Conservation (phyloP, 192 early-diverging fungal genomes). For the Funneliformis geosporum region DNA sequence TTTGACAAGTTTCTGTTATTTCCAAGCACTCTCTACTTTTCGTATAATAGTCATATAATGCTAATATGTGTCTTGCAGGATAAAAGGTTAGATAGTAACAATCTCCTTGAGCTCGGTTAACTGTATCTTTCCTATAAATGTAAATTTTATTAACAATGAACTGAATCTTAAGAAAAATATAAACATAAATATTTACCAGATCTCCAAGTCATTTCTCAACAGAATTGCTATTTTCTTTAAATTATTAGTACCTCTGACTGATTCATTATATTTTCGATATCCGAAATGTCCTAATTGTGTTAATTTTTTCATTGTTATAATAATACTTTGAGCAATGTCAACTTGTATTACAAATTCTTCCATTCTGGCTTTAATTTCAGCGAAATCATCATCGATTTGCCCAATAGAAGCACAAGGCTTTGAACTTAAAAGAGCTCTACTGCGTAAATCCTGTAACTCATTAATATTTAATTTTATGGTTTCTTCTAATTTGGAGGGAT, state of each 20-base stretch:
- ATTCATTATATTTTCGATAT: slow-evolving; percentile 27
- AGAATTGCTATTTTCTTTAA: not conserved
- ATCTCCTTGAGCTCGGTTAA: not conserved
- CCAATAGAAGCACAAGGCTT: slow-evolving; percentile 1
- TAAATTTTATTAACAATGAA: not conserved
- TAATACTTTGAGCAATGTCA: slow-evolving; percentile 27
- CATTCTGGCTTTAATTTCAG: not conserved
- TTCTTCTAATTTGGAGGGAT: not conserved
- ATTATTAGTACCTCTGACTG: not conserved
- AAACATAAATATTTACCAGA: not conserved
- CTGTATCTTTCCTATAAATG: slow-evolving; percentile 8
- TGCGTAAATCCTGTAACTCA: slow-evolving; percentile 33
- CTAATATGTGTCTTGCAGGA: slow-evolving; percentile 12
- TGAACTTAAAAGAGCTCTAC: slow-evolving; percentile 30
- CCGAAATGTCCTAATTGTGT: slow-evolving; percentile 34
- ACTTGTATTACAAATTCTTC: slow-evolving; percentile 32
- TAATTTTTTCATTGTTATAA: slow-evolving; percentile 15
- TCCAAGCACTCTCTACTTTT: no score
- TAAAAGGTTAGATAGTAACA: slow-evolving; percentile 26
- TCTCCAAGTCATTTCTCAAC: slow-evolving; percentile 8
- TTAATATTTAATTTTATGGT: not conserved
- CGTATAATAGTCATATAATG: slow-evolving; percentile 22
- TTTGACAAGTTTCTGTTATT: not conserved
- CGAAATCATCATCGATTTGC: not conserved
- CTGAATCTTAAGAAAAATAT: no score